phyloP scores from a whole-genome alignment of 441 rosid genomes.

The Gossypium gossypioides region DNA sequence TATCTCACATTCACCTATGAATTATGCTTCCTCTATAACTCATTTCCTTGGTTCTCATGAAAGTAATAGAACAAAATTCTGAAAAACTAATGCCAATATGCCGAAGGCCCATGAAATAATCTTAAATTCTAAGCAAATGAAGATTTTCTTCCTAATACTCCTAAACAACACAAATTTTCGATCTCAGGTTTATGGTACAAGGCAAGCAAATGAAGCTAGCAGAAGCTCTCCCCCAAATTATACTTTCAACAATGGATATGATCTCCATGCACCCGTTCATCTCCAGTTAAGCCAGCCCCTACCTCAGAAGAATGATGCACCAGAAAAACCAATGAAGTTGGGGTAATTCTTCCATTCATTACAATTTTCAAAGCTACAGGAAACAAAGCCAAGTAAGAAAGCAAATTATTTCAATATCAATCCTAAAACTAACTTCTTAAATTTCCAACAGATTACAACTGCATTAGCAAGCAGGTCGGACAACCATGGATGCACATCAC shows the following conservation, averaged over 20 bases:
- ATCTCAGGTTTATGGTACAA: slow-evolving; percentile 39
- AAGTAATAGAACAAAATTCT: background rate
- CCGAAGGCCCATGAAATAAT: background rate
- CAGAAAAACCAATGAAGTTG: slow-evolving; percentile 31
- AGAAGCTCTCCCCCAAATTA: slow-evolving; percentile 23
- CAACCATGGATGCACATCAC: slow-evolving; percentile 12
- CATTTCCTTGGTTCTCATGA: background rate
- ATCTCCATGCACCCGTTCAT: slow-evolving; percentile 28
- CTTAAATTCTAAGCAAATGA: background rate
- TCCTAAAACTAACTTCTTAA: slow-evolving; percentile 12
- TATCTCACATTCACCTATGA: background rate
- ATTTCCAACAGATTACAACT: slow-evolving; percentile 44
- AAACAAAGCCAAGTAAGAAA: background rate
- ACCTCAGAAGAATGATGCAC: slow-evolving; percentile 30
- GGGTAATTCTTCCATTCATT: slow-evolving; percentile 34
- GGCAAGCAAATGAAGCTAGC: slow-evolving; percentile 28
- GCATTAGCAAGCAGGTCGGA: slow-evolving; percentile 26
- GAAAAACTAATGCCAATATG: background rate
- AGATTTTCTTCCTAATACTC: background rate
- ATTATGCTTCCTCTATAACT: background rate
- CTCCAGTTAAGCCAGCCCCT: slow-evolving; percentile 65
- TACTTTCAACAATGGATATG: slow-evolving; percentile 28
- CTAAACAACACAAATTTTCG: slow-evolving; percentile 4
- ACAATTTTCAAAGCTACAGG: background rate
- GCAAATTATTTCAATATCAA: slow-evolving; percentile 6